Evolutionary conservation across 345 rosid genomes (phyloP).

Genomic region (Eucalyptus marginata): DNA sequence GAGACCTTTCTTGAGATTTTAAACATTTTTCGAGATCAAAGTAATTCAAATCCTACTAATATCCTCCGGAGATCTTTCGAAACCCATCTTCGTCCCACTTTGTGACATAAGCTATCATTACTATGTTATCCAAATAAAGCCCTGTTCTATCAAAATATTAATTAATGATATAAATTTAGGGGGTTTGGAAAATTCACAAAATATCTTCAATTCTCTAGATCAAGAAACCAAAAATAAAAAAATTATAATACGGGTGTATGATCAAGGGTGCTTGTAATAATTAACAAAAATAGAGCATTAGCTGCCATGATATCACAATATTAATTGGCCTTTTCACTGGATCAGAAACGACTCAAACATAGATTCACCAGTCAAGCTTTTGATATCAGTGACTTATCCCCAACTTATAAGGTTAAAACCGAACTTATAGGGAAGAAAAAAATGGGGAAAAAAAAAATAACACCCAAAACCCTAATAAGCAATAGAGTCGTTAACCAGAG

Average conservation of each 20-base stretch:
- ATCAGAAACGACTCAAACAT: neutral
- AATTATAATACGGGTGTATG: neutral
- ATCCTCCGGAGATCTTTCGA: neutral
- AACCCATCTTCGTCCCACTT: neutral
- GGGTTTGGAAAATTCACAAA: neutral
- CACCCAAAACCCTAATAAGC: neutral
- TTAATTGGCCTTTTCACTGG: neutral
- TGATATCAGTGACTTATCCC: neutral
- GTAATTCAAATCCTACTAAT: neutral
- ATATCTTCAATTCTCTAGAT: neutral
- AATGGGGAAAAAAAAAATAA: too few species aligned
- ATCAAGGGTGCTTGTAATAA: neutral
- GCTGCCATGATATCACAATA: neutral
- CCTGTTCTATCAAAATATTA: neutral
- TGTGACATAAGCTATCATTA: neutral
- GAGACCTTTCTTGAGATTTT: neutral
- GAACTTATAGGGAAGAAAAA: too few species aligned
- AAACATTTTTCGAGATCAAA: neutral
- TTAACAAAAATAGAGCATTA: neutral
- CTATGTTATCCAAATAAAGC: neutral
- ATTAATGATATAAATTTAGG: neutral
- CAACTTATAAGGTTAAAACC: neutral
- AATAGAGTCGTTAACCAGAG: too few species aligned
- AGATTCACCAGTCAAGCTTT: neutral
- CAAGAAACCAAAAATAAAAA: neutral